These are phyloP conservation scores for Fusarium domesticum DNA, from an alignment of 2,329 filamentous ascomycete genomes.

Conservation along the genomic window DNA sequence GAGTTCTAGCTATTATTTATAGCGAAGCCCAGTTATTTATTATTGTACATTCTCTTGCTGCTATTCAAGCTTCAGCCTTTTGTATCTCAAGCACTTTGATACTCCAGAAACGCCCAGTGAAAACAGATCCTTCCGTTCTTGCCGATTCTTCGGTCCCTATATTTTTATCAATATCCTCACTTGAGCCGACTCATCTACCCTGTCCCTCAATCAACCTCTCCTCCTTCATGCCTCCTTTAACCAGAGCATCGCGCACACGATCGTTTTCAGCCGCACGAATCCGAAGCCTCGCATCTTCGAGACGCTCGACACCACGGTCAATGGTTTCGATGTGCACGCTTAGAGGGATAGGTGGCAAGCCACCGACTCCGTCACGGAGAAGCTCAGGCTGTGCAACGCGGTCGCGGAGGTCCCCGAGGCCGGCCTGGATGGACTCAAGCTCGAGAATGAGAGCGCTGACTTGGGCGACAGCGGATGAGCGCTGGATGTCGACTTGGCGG, in stretches of 20 bases:
- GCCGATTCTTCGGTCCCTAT: not conserved
- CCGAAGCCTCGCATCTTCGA: constrained; percentile 62
- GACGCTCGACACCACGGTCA: constrained; percentile 65
- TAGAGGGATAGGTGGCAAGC: constrained; percentile 51
- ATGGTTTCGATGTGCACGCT: constrained; percentile 75
- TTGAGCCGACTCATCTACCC: constrained; percentile 1
- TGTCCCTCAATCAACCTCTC: constrained; percentile 41
- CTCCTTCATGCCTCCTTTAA: constrained; percentile 41
- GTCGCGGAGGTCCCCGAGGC: constrained; percentile 68
- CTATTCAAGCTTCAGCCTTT: no score
- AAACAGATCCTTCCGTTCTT: no score
- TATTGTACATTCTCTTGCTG: no score
- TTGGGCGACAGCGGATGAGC: constrained; percentile 62
- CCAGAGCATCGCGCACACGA: constrained; percentile 50
- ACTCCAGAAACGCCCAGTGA: not conserved
- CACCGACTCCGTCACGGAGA: constrained; percentile 42
- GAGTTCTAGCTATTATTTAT: no score
- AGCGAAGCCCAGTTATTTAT: no score
- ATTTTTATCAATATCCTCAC: not conserved
- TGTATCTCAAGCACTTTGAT: no score
- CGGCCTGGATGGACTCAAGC: constrained; percentile 68
- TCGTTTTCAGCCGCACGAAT: constrained; percentile 59
- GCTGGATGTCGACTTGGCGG: constrained; percentile 62
- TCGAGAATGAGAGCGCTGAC: constrained; percentile 69
- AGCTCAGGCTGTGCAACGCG: constrained; percentile 65